These are phyloP conservation scores for Echeveria elegans DNA, from an alignment of 164 flowering plant species.

Conservation along the genomic window DNA sequence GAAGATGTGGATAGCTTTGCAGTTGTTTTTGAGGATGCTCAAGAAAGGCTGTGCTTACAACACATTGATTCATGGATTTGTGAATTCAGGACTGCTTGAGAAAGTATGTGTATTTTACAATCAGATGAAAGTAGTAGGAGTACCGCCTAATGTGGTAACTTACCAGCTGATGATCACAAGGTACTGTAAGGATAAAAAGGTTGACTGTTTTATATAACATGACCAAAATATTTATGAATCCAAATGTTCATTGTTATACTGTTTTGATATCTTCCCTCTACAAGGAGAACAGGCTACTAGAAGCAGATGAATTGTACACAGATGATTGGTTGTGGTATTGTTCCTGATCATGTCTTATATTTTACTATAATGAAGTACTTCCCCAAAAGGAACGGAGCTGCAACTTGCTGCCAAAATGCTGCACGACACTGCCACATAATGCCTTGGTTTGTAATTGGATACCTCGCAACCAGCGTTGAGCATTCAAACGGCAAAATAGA, in stretches of 20 bases:
- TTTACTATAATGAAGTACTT: slow-evolving; percentile 22
- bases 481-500: slow-evolving; percentile 27
- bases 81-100: slow-evolving; percentile 29
- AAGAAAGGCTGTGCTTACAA: slow-evolving; percentile 45
- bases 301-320: slow-evolving; percentile 24
- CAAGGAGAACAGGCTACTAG: slow-evolving; percentile 26
- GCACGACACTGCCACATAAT: slow-evolving; percentile 24
- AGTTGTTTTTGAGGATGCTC: slow-evolving; percentile 41
- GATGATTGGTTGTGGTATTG: slow-evolving; percentile 33
- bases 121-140: slow-evolving; percentile 30
- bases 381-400: slow-evolving; percentile 34
- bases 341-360: slow-evolving; percentile 46
- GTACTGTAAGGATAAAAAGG: slow-evolving; percentile 37
- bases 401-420: slow-evolving; percentile 26
- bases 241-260: slow-evolving; percentile 45
- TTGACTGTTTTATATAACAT: slow-evolving; percentile 33
- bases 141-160: slow-evolving; percentile 37
- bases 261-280: slow-evolving; percentile 32
- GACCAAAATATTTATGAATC: slow-evolving; percentile 19
- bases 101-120: slow-evolving; percentile 22
- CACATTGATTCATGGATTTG: slow-evolving; percentile 47
- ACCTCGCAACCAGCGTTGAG: slow-evolving; percentile 9
- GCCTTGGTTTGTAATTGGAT: slow-evolving; percentile 27
- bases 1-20: slow-evolving; percentile 44
- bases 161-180: slow-evolving; percentile 32